Conservation (phyloP, 257 asterid species). For the Verbascum thapsus region DNA sequence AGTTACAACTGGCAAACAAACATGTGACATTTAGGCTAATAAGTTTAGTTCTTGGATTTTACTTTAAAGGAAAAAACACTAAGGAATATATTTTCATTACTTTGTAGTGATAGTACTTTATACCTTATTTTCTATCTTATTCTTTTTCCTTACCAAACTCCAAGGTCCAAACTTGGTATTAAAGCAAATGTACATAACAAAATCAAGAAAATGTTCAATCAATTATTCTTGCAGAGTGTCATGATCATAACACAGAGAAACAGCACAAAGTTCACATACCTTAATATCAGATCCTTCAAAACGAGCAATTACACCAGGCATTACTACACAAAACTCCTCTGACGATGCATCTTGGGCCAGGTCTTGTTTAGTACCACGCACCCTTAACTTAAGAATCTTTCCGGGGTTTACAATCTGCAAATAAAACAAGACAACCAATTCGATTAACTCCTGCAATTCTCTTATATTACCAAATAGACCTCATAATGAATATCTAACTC, state of each 20-base stretch:
- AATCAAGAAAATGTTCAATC: conserved; percentile 8
- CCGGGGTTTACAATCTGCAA: conserved; percentile 72
- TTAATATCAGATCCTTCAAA: conserved; percentile 89
- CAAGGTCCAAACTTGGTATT: too few relatives aligned
- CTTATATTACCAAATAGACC: conserved; percentile 12
- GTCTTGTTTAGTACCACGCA: conserved; percentile 76
- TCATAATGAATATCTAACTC: not conserved
- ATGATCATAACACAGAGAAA: too few relatives aligned
- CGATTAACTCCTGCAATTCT: too few relatives aligned
- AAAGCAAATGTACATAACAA: conserved; percentile 11
- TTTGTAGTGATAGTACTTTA: too few relatives aligned
- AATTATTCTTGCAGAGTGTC: not conserved
- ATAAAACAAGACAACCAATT: conserved; percentile 15
- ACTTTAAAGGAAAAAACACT: too few relatives aligned
- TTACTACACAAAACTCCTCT: conserved; percentile 87
- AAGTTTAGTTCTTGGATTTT: too few relatives aligned
- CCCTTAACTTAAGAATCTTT: conserved; percentile 79
- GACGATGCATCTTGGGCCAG: conserved; percentile 53
- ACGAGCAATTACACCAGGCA: conserved; percentile 83
- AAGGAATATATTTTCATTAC: too few relatives aligned
- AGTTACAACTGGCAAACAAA: not conserved
- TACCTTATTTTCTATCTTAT: too few relatives aligned
- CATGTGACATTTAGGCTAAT: too few relatives aligned
- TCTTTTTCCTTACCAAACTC: too few relatives aligned
- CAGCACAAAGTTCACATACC: conserved; percentile 41